Percentiles rank a stretch among this genome's conserved stretches.
These are phyloP conservation scores for Saccharomyces eubayanus DNA, from an alignment of 805 yeast species.

Conservation along the genomic window DNA sequence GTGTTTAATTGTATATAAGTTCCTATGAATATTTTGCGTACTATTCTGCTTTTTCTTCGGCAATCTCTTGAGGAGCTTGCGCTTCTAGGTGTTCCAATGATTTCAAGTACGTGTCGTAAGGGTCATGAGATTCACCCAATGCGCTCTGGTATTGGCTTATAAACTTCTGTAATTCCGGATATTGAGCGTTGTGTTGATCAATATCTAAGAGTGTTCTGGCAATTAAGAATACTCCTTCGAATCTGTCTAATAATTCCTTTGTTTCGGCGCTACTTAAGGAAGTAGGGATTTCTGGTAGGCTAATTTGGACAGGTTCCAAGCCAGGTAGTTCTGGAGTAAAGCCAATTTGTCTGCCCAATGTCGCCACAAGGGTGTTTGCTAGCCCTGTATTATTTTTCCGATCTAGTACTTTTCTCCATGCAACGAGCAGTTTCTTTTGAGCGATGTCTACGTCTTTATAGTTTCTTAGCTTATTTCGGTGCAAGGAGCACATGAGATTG, in stretches of 20 bases:
- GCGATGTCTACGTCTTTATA: slow-evolving; percentile 14
- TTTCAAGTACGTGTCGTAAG: slow-evolving; percentile 9
- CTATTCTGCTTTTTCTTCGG: background rate
- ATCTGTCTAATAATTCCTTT: slow-evolving; percentile 1
- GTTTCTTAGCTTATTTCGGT: slow-evolving; percentile 14
- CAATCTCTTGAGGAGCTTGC: background rate
- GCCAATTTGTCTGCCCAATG: slow-evolving; percentile 15
- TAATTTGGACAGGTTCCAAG: slow-evolving; percentile 4
- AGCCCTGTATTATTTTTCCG: slow-evolving; percentile 20
- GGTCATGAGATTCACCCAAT: slow-evolving; percentile 2
- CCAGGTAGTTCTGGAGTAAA: slow-evolving; percentile 7
- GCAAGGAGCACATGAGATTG: slow-evolving; percentile 23
- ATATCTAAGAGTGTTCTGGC: background rate
- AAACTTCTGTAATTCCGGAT: background rate
- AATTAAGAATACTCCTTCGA: slow-evolving; percentile 3
- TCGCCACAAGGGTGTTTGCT: slow-evolving; percentile 13
- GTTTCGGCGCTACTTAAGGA: background rate
- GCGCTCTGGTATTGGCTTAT: background rate
- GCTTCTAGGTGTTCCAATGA: background rate
- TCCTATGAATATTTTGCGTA: background rate
- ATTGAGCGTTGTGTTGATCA: background rate
- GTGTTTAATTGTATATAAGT: background rate
- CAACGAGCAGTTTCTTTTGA: slow-evolving; percentile 13
- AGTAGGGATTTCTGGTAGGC: slow-evolving; percentile 5
- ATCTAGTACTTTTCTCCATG: slow-evolving; percentile 15